Evolutionary conservation across 1,284 basidiomycete genomes (phyloP).

Genomic region (Naganishia albida): DNA sequence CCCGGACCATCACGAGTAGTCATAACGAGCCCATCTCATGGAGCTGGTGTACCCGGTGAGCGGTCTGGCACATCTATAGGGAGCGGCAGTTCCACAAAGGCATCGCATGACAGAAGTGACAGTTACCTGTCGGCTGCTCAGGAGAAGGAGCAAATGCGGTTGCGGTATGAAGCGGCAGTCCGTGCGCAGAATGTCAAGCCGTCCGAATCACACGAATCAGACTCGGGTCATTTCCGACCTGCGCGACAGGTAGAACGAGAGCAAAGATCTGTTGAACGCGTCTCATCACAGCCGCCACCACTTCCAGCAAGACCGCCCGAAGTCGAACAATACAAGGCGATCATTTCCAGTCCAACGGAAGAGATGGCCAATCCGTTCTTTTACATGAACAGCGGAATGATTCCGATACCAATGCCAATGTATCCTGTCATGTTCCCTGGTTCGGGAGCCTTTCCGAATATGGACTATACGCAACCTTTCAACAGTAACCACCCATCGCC

Average conservation of each 20-base stretch:
- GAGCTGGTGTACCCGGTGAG: neutral
- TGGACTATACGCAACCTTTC: conserved; percentile 12
- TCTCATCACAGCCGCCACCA: neutral
- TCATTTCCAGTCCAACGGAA: conserved; percentile 19
- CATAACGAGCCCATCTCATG: neutral
- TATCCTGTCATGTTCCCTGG: conserved; percentile 18
- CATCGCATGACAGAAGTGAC: neutral
- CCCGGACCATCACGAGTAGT: neutral
- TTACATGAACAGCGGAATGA: conserved; percentile 13
- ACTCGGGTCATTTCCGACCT: conserved; percentile 2
- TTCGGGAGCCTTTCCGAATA: conserved; percentile 1
- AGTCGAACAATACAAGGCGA: conserved; percentile 23
- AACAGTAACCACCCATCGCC: conserved; percentile 4
- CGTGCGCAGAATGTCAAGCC: neutral
- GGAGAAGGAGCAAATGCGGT: conserved; percentile 46
- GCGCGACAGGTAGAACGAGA: neutral
- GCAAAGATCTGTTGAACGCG: neutral
- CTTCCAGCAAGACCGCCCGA: conserved; percentile 14
- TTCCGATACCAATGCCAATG: conserved; percentile 15
- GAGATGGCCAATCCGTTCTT: conserved; percentile 14
- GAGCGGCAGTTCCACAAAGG: neutral
- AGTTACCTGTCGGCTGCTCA: conserved; percentile 40
- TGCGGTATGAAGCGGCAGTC: conserved; percentile 43
- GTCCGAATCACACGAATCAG: neutral
- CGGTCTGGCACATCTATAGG: no score